Evolutionary conservation across 495 filamentous ascomycete genomes (phyloP).

Genomic region (Cercophora newfieldiana): DNA sequence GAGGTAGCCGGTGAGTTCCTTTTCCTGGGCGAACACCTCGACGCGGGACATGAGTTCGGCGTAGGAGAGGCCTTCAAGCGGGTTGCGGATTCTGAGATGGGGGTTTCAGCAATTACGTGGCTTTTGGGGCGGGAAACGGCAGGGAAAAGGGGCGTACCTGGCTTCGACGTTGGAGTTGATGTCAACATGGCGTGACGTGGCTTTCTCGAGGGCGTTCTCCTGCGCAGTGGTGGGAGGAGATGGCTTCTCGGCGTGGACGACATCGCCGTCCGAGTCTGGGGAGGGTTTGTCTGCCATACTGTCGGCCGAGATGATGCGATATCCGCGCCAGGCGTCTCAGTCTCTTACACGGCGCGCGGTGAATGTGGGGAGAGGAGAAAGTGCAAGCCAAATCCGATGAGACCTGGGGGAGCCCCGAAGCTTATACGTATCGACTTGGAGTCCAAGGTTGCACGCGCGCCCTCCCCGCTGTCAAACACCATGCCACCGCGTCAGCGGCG

Average conservation of each 20-base stretch:
- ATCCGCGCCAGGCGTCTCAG: background rate
- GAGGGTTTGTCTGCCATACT: background rate
- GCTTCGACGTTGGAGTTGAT: slow-evolving; percentile 49
- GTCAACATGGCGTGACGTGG: slow-evolving; percentile 39
- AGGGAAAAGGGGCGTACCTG: slow-evolving; percentile 32
- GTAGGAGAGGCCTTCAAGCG: slow-evolving; percentile 56
- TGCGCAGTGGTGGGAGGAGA: background rate
- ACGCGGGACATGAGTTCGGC: slow-evolving; percentile 56
- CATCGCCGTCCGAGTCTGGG: background rate
- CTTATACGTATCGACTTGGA: background rate
- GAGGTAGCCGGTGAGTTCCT: slow-evolving; percentile 52
- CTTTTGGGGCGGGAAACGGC: background rate
- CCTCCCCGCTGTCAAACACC: background rate
- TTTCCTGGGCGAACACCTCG: slow-evolving; percentile 53
- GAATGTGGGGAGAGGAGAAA: background rate
- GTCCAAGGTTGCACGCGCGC: background rate
- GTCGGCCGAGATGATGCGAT: background rate
- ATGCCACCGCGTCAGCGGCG: background rate
- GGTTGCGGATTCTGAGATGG: slow-evolving; percentile 46
- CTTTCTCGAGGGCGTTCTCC: background rate
- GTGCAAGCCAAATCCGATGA: background rate
- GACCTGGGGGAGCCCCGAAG: background rate
- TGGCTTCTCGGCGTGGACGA: background rate
- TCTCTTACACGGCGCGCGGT: background rate
- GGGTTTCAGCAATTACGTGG: background rate